phyloP scores from a whole-genome alignment of 2,329 filamentous ascomycete species.

The Botrytis aclada region DNA sequence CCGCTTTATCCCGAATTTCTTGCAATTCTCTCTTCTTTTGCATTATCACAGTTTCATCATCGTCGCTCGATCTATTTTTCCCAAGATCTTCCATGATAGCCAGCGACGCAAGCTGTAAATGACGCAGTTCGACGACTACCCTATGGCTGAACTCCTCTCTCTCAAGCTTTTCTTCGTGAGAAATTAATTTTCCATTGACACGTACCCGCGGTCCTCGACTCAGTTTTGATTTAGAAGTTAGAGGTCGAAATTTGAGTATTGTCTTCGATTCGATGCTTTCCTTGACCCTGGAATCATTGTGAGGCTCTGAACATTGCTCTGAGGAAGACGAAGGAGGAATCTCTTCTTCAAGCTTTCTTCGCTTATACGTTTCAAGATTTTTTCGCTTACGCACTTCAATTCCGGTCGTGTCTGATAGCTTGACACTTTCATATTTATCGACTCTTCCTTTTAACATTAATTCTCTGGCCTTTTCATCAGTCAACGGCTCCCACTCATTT shows the following conservation, averaged over 20 bases:
- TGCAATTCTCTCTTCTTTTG: not conserved
- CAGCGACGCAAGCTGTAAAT: not conserved
- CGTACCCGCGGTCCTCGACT: not conserved
- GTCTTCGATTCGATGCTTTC: not conserved
- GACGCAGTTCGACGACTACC: not conserved
- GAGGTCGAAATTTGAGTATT: no score
- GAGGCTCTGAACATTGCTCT: not conserved
- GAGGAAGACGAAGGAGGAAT: not conserved
- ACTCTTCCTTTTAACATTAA: not conserved
- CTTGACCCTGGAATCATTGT: no score
- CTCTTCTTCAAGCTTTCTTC: not conserved
- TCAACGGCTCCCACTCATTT: not conserved
- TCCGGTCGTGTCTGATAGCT: not conserved
- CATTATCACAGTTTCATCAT: no score
- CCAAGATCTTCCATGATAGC: not conserved
- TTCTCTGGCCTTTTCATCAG: not conserved
- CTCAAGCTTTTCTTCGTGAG: rapidly evolving
- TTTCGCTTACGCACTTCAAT: not conserved
- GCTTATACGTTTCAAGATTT: not conserved
- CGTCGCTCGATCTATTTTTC: not conserved
- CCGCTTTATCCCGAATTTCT: not conserved
- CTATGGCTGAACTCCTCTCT: not conserved
- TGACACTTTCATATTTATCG: not conserved
- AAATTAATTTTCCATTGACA: not conserved
- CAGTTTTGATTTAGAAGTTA: not conserved